phyloP scores from a whole-genome alignment of 1,139 yeast genomes.

The Debaryomyces robertsiae region DNA sequence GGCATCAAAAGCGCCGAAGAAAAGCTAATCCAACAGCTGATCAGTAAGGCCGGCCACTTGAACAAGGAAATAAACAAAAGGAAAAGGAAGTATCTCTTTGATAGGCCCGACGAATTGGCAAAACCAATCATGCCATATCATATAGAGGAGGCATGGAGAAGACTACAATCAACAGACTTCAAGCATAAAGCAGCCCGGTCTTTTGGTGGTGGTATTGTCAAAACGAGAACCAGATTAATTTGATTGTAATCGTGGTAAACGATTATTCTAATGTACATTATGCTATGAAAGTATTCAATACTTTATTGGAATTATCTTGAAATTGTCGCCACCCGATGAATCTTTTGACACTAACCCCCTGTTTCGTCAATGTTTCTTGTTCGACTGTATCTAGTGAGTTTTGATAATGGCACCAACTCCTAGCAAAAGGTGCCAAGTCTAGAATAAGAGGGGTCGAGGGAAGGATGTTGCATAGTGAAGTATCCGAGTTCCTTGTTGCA shows the following conservation, averaged over 20 bases:
- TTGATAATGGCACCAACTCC: conserved; percentile 42
- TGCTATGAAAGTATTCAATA: conserved; percentile 15
- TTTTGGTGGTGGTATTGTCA: conserved; percentile 71
- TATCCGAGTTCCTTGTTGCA: conserved; percentile 29
- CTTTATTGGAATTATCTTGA: conserved; percentile 22
- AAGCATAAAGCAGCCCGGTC: conserved; percentile 69
- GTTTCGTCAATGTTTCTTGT: conserved; percentile 18
- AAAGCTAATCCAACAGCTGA: conserved; percentile 33
- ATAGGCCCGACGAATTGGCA: conserved; percentile 86
- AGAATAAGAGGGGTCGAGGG: conserved; percentile 22
- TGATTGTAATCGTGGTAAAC: conserved; percentile 15
- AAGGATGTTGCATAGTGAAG: conserved; percentile 23
- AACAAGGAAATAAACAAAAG: conserved; percentile 30
- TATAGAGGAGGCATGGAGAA: conserved; percentile 89
- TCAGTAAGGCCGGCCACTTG: conserved; percentile 25
- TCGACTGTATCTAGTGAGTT: conserved; percentile 29
- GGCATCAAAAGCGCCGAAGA: conserved; percentile 75
- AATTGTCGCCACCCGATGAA: conserved; percentile 43
- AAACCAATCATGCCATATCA: conserved; percentile 83
- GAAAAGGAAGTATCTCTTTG: conserved; percentile 70
- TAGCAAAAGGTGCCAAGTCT: conserved; percentile 38
- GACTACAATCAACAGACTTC: conserved; percentile 65
- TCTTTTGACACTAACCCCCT: conserved; percentile 28
- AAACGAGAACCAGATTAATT: conserved; percentile 44
- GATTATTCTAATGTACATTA: conserved; percentile 6